Percentiles rank a stretch among this genome's conserved stretches.
phyloP scores from a whole-genome alignment of 257 asterid genomes.

The Ajuga chamaepitys region DNA sequence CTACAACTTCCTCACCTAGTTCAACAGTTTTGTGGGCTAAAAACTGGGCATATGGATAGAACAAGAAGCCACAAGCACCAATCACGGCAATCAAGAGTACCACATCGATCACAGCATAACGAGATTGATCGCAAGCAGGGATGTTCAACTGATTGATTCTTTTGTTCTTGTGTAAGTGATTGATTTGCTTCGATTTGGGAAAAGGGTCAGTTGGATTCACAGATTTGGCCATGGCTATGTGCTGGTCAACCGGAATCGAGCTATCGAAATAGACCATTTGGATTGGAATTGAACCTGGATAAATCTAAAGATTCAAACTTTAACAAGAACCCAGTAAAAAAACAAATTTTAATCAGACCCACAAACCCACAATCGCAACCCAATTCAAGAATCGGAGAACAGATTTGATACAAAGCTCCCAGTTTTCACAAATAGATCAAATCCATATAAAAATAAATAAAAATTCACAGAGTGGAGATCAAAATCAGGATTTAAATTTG shows the following conservation, averaged over 20 bases:
- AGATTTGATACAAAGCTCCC: slow-evolving; percentile 10
- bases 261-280: slow-evolving; percentile 77
- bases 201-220: slow-evolving; percentile 42
- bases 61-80: slow-evolving; percentile 52
- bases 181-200: slow-evolving; percentile 53
- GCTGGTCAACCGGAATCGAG: slow-evolving; percentile 60
- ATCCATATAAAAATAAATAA: background rate
- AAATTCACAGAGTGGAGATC: background rate
- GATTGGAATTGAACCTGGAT: slow-evolving; percentile 27
- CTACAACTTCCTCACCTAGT: slow-evolving; percentile 38
- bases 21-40: slow-evolving; percentile 33
- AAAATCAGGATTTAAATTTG: slow-evolving; percentile 1
- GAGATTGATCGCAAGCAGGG: slow-evolving; percentile 70
- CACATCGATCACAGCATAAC: slow-evolving; percentile 66
- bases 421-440: slow-evolving; percentile 4
- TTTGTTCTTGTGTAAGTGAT: slow-evolving; percentile 39
- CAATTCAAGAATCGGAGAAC: slow-evolving; percentile 16
- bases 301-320: slow-evolving; percentile 32
- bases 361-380: slow-evolving; percentile 9
- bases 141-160: slow-evolving; percentile 35
- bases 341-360: slow-evolving; percentile 26
- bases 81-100: slow-evolving; percentile 69
- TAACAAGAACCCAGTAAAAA: slow-evolving; percentile 21
- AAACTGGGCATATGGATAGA: slow-evolving; percentile 54
- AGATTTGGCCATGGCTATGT: slow-evolving; percentile 57